Evolutionary conservation across 768 basidiomycete genomes (phyloP), one percentile per base, ranked within the genome.

Genomic region (Pisolithus tinctorius): DNA sequence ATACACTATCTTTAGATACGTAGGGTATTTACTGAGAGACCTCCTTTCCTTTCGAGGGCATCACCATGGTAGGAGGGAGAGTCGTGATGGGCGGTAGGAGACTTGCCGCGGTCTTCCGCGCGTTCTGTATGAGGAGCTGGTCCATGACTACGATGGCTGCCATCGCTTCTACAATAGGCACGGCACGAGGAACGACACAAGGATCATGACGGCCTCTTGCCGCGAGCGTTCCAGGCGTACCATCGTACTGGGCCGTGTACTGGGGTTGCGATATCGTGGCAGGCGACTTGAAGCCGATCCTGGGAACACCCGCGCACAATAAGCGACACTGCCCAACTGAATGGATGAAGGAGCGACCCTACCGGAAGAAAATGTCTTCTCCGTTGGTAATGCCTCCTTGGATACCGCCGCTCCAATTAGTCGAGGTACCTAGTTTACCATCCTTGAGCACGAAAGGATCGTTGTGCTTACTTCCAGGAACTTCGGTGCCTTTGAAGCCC

Each of bases 151-250:
- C 95, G 45, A 98, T 77, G 26, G 87, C 85, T 0, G 95, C 93
- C 96, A 99, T 99, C 1, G 91, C 83, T 72, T 99, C 96, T 41
- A 98, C 95, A 60, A 99, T 99, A 40, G 96, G 93, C 8, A 97
- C 92, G 17, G 93, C 93, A 44, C 93, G 84, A 39, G 95, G 95
- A 5, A 99, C 93, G 42, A 99, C 95, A 65, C 95, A 97, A 16
- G 95, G 93, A 64, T 97, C 95, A 70, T 98, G 95, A 48, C 96
- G 79, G 11, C 96, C 96, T 30, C 92, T 80, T 36, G 96, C 88
- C 11, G 93, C 93, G 48, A 99, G 79, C 37, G 78, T 79, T 25
- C 96, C 96, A 1, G 81, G 74, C 9, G 90, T 88, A 27, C 96
- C 96, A 63, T 96, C 85, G 68, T 99, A 99, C 68, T 89, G 86